These are phyloP conservation scores for Triticum monococcum DNA, from an alignment of 176 grass and related monocot species.

Conservation along the genomic window DNA sequence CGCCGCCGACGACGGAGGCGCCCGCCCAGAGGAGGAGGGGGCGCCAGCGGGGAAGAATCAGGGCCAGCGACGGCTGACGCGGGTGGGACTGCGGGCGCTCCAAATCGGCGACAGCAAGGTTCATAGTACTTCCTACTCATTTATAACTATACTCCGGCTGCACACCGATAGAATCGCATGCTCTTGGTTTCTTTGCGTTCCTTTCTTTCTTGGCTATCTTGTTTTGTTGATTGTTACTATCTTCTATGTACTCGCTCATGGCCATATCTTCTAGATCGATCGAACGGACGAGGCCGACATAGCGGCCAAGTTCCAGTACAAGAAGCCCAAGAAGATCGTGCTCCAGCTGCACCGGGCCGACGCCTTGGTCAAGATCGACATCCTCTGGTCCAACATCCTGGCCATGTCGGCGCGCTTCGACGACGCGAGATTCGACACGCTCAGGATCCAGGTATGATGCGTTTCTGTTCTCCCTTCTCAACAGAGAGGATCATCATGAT, in stretches of 20 bases:
- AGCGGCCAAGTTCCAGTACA: constrained; percentile 4
- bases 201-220: neutral
- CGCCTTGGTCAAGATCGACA: neutral
- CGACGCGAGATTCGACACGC: neutral
- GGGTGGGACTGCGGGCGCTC: neutral
- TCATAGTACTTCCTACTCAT: neutral
- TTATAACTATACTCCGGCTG: neutral
- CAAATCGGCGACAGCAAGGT: neutral
- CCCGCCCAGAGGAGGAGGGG: neutral
- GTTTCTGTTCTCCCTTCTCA: neutral
- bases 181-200: neutral
- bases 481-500: neutral
- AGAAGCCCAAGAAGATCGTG: constrained; percentile 1
- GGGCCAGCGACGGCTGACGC: neutral
- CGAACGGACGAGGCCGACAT: neutral
- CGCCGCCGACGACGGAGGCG: neutral
- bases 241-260: neutral
- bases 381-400: constrained; percentile 5
- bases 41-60: neutral
- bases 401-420: neutral
- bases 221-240: neutral
- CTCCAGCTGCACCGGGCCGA: neutral
- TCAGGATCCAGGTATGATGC: neutral
- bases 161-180: neutral
- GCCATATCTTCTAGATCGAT: neutral